Percentiles rank a stretch among this genome's conserved stretches.
phyloP scores from a whole-genome alignment of 805 yeast genomes.

The Ogataea wickerhamii region DNA sequence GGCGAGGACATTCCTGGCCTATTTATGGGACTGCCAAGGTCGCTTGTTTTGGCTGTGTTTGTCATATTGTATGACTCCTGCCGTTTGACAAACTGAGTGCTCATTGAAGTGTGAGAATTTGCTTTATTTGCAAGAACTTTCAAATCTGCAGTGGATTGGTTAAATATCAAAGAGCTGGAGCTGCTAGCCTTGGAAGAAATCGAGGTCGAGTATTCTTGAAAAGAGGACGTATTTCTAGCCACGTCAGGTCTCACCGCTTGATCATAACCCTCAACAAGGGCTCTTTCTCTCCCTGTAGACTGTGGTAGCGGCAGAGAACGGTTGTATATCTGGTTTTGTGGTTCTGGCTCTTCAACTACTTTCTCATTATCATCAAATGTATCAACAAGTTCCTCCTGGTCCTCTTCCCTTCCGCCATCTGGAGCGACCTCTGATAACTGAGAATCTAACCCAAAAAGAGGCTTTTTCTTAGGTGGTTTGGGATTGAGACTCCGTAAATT shows the following conservation, averaged over 20 bases:
- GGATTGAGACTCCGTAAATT: slow-evolving; percentile 24
- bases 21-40: not conserved
- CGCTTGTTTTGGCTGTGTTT: slow-evolving; percentile 2
- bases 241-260: not conserved
- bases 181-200: slow-evolving; percentile 20
- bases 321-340: slow-evolving; percentile 13
- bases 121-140: not conserved
- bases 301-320: slow-evolving; percentile 38
- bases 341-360: slow-evolving; percentile 17
- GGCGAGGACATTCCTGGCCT: not conserved
- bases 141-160: slow-evolving; percentile 22
- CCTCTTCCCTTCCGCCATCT: slow-evolving; percentile 17
- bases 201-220: slow-evolving; percentile 13
- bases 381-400: slow-evolving; percentile 39
- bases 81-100: slow-evolving; percentile 13
- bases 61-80: slow-evolving; percentile 19
- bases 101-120: not conserved
- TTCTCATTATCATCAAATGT: slow-evolving; percentile 37
- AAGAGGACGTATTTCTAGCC: not conserved
- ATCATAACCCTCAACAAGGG: slow-evolving; percentile 10
- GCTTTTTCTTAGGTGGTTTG: slow-evolving; percentile 16
- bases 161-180: slow-evolving; percentile 22
- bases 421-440: slow-evolving; percentile 21
- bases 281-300: slow-evolving; percentile 48
- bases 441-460: slow-evolving; percentile 26